Base-by-base conservation (phyloP, 176 grass and related monocot genomes). In the Carex littledalei region DNA sequence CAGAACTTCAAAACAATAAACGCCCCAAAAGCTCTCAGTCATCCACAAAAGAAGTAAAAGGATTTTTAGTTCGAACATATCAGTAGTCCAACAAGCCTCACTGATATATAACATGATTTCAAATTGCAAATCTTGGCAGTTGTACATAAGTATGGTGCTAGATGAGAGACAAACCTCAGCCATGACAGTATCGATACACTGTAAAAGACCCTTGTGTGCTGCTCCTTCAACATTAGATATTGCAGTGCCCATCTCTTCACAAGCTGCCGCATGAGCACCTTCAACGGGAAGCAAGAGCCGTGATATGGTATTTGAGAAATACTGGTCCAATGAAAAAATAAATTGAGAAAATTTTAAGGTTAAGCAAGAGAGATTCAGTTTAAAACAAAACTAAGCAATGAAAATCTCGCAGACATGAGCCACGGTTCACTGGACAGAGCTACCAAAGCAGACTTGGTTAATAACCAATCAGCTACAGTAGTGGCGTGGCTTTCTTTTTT, bases 171-270 rank as follows among this genome's bases (percentile, higher is more conserved):
- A 81, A 45, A 95, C 96, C 96, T 99, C 96, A 94, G 87, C 88
- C 91, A 95, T 99, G 22, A 99, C 96, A 20, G 96, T 95, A 68
- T 95, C 96, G 85, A 99, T 99, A 61, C 96, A 99, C 86, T 88
- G 96, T 83, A 95, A 81, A 71, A 99, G 87, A 59, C 96, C 96
- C 91, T 95, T 99, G 54, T 99, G 93, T 63, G 91, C 93, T 90
- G 96, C 83, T 88, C 93, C 87, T 90, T 99, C 96, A 20, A 95
- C 91, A 83, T 87, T 91, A 26, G 96, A 99, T n/a, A 95, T 93
- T 73, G 96, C 93, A 11, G 96, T 89, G 41, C 90, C 89, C 96
- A 99, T 95, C 85, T 99, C 96, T 92, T 99, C 96, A 85, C 91
- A 93, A 81, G 93, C 92, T 65, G 90, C 89, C 24, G 89, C 79